Base-by-base conservation (phyloP, 331 rosid species). In the Arachis monticola region DNA sequence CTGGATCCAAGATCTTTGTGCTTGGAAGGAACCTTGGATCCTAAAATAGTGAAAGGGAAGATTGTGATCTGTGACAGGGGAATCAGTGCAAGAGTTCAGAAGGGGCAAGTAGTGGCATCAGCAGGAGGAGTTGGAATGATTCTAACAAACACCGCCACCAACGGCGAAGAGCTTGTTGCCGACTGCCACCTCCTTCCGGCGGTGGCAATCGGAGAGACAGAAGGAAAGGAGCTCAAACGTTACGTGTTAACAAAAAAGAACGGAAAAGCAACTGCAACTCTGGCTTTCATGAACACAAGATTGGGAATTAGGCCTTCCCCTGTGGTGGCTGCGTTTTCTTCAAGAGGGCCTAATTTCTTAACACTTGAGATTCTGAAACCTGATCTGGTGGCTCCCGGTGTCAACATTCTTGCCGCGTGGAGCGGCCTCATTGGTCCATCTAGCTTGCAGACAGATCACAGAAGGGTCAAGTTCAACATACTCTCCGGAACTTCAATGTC, bases 341-440 rank as follows among this genome's bases (percentile, higher is more conserved):
- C 99, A 7, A 86, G 97, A 74, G 99, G 99, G 55, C 99, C 99
- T 2, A 94, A 90, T 77, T 57, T 88, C 4, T 94, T 94, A 0
- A 83, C 89, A 1, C 83, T 94, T 0, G 96, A 94, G 48, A 87
- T 94, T 76, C 79, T 94, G 10, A 94, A 94, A 79, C 99, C 99
- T 38, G 99, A 94, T 84, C 10, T 94, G 60, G 88, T 94, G 2
- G 99, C 99, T 5, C 99, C 99, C 0, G 99, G 99, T 0, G 99
- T 94, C 66, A 94, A 94, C 87, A 94, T 94, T 71, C 90, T 94
- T 11, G 99, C 99, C n/a, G 96, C 97, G 13, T 94, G 99, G 99
- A 87, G 88, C 0, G 99, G 89, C 0, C 38, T 61, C 3, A 60
- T 84, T 6, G 95, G 96, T 14, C 99, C 99, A 0, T 94, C 99